These are phyloP conservation scores for Phanerochaete sordida DNA, from an alignment of 768 basidiomycete genomes.

Conservation along the genomic window DNA sequence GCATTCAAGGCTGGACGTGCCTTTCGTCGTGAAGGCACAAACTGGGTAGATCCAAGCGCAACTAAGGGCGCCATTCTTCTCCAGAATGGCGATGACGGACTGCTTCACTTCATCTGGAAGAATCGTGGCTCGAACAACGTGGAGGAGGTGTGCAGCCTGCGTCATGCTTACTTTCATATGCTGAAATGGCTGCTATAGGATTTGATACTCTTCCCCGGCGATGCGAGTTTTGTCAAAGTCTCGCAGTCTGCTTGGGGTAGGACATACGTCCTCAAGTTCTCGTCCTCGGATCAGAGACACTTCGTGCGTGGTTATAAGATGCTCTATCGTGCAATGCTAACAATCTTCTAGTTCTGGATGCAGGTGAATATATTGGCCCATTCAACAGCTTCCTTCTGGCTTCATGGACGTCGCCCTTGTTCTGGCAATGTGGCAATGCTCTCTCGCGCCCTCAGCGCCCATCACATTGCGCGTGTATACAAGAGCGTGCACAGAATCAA, in stretches of 20 bases:
- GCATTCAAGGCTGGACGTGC: slow-evolving; percentile 73
- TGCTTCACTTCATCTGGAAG: slow-evolving; percentile 80
- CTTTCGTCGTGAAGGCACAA: slow-evolving; percentile 61
- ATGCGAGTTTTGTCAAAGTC: slow-evolving; percentile 80
- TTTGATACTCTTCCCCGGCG: slow-evolving; percentile 81
- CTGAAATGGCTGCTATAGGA: slow-evolving; percentile 45
- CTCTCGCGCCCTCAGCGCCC: no score
- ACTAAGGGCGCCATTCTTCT: slow-evolving; percentile 74
- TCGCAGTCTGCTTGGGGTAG: slow-evolving; percentile 61
- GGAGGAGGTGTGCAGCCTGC: slow-evolving; percentile 50
- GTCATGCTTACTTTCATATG: neutral
- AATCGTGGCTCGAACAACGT: slow-evolving; percentile 56
- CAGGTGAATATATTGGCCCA: slow-evolving; percentile 51
- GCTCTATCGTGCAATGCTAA: neutral
- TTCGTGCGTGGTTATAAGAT: slow-evolving; percentile 55
- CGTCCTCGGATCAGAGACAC: slow-evolving; percentile 83
- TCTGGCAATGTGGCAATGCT: neutral
- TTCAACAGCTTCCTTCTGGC: no score
- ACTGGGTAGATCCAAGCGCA: slow-evolving; percentile 61
- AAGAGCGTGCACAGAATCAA: no score
- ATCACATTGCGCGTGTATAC: no score
- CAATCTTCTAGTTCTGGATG: slow-evolving; percentile 69
- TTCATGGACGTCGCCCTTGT: no score
- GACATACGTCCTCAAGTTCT: slow-evolving; percentile 87
- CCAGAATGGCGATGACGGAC: slow-evolving; percentile 59